Evolutionary conservation across 1,139 yeast species (phyloP).

Genomic region (Zhuliangozyma blackwelliae): DNA sequence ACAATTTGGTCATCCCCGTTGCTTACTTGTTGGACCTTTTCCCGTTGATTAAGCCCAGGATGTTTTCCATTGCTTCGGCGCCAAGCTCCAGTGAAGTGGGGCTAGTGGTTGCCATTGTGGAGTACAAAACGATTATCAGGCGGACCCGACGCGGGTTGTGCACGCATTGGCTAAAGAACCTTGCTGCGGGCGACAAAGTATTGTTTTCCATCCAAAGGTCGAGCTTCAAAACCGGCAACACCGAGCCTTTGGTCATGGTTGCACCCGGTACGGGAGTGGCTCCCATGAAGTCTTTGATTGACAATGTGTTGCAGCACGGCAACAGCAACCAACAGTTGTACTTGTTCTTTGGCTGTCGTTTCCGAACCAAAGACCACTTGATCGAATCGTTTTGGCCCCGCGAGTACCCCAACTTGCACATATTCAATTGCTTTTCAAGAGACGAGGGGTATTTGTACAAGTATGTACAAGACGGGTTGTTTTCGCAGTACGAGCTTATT

Average conservation of each 20-base stretch:
- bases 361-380: slow-evolving; percentile 60
- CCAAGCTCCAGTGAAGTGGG: slow-evolving; percentile 46
- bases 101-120: slow-evolving; percentile 77
- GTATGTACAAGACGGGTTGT: slow-evolving; percentile 74
- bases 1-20: slow-evolving; percentile 65
- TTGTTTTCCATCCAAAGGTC: slow-evolving; percentile 55
- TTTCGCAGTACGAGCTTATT: slow-evolving; percentile 43
- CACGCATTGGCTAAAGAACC: slow-evolving; percentile 64
- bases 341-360: slow-evolving; percentile 78
- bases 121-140: slow-evolving; percentile 77
- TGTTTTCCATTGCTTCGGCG: slow-evolving; percentile 75
- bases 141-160: slow-evolving; percentile 79
- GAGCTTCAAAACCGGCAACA: slow-evolving; percentile 37
- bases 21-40: slow-evolving; percentile 70
- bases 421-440: slow-evolving; percentile 62
- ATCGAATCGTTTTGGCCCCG: slow-evolving; percentile 54
- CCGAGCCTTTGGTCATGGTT: slow-evolving; percentile 60
- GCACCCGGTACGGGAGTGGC: slow-evolving; percentile 95
- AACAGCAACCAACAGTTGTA: slow-evolving; percentile 24
- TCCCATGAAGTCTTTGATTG: slow-evolving; percentile 71
- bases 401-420: slow-evolving; percentile 26
- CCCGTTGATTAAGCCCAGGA: slow-evolving; percentile 75
- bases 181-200: slow-evolving; percentile 46
- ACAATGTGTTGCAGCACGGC: slow-evolving; percentile 17
- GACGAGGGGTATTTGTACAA: slow-evolving; percentile 38